Evolutionary conservation across 2,329 filamentous ascomycete species (phyloP), one percentile per base, ranked within the genome.

Genomic region (Apiospora saccharicola): DNA sequence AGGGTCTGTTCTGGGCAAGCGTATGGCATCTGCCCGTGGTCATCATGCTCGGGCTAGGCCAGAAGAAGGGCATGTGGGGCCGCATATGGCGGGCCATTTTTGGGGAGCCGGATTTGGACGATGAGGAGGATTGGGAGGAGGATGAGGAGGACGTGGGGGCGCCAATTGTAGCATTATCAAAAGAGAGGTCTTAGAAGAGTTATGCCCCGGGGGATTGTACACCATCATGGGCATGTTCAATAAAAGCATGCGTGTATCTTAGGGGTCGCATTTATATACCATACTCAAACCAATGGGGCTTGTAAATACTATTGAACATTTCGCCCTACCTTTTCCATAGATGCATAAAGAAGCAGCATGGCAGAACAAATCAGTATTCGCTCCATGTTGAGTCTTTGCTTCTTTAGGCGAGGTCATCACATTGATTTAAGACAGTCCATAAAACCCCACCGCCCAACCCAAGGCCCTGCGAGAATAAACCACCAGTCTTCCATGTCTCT

Each of bases 11-110:
- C 82, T 99, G 96, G 96, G 95, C 96, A 1, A 98, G 94, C 81
- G 94, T 99, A 13, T 98, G 96, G 96, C 95, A 98, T 84, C 82
- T 99, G 68, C 96, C 96, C 0, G 93, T 92, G 37, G 88, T 98
- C 57, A 90, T 99, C 87, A 94, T 98, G 67, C 85, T 98, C 73
- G 96, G 95, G 3, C 92, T 98, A 82, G 89, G 93, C 71, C 94
- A 97, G 83, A 99, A 99, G 88, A 97, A 95, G 84, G 96, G 95
- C 0, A 88, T 98, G 83, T 96, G 94, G 94, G 89, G 91, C 75
- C 88, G 95, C 22, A 90, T 96, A n/a, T 96, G 93, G 91, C 89
- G 86, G 71, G 89, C 90, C 71, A 83, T 93, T 0, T 85, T 90
- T 71, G 93, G 92, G 0, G 83, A 85, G 71, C 85, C 86, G 0